Percentiles rank a stretch among this genome's conserved stretches.
phyloP scores from a whole-genome alignment of 1,139 yeast genomes.

The Suhomyces taliae region DNA sequence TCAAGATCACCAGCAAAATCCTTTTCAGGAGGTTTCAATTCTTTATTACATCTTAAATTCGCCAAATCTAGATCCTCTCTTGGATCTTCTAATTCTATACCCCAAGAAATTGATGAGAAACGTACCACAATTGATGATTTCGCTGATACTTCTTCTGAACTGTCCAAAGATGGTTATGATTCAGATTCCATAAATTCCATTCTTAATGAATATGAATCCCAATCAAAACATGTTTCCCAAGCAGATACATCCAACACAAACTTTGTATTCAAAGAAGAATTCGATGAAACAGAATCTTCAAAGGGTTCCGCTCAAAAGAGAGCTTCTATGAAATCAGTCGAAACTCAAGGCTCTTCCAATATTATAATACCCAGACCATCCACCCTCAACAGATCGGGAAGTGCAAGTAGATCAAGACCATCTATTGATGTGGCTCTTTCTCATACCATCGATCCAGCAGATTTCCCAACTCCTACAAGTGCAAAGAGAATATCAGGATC shows the following conservation, averaged over 20 bases:
- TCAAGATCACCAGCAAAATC: constrained; percentile 15
- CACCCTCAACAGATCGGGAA: not conserved
- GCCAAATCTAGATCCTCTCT: constrained; percentile 24
- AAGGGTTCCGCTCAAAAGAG: not conserved
- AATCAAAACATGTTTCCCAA: constrained; percentile 4
- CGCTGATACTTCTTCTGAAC: constrained; percentile 40
- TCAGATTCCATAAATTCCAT: constrained; percentile 37
- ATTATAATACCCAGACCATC: constrained; percentile 8
- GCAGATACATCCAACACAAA: constrained; percentile 6
- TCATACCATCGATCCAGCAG: constrained; percentile 6
- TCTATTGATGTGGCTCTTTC: constrained; percentile 16
- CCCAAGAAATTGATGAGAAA: constrained; percentile 9
- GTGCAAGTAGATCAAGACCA: constrained; percentile 4
- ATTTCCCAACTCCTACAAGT: constrained; percentile 3
- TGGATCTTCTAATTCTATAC: not conserved
- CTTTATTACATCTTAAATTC: constrained; percentile 24
- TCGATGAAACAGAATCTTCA: constrained; percentile 23
- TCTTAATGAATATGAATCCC: constrained; percentile 29
- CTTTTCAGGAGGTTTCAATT: constrained; percentile 12
- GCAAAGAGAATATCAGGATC: constrained; percentile 6
- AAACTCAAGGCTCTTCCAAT: constrained; percentile 9
- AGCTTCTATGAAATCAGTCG: constrained; percentile 7
- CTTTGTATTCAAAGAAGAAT: constrained; percentile 33
- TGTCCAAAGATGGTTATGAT: constrained; percentile 17
- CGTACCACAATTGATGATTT: constrained; percentile 36